Evolutionary conservation across 108 stramenopile species (phyloP), one percentile per base, ranked within the genome.

Genomic region (Fistulifera pelliculosa): DNA sequence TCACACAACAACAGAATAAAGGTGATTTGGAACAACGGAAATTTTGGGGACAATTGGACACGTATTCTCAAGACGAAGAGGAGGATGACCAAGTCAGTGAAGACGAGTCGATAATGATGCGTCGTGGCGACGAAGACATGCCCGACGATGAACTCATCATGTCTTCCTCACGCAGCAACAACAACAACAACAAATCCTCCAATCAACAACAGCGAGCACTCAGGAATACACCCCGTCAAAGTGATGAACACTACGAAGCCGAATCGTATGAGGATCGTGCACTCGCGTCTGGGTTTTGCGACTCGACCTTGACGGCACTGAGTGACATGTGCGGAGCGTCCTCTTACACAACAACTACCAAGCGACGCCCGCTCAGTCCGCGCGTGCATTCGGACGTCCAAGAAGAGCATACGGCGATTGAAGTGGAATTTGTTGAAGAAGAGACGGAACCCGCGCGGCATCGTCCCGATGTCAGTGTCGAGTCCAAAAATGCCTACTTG

Each of bases 381-480:
- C 38, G 18, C 1, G 16, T 38, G 3, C 23, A 24, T 24, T 13
- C 38, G 2, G 38, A 57, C 14, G 43, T 23, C 2, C 14, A 40
- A 22, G 75, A 81, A 40, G 81, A 82, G 27, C 75, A 82, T 25
- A 76, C 75, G 18, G 74, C 81, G 3, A 82, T 82, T 58, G 81
- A 82, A 69, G 74, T 82, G 13, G 81, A 78, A 38, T 82, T 78
- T 47, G 69, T 82, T 0, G 77, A 79, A 47, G 67, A 71, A 8
- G 44, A 22, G 1, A 8, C 22, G 17, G 44, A 58, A 27, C 44
- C 25, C 43, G 49, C 60, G 19, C 31, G 31, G 8, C 31, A 35
- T 8, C 31, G 8, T 35, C 31, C 31, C 6, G 31, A 35, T 3
- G 8, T 35, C 6, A 35, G 31, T 35, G 31, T 35, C 8, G 31